Evolutionary conservation across 129 eudicot genomes (phyloP).

Genomic region (Chrysanthemum seticuspe): DNA sequence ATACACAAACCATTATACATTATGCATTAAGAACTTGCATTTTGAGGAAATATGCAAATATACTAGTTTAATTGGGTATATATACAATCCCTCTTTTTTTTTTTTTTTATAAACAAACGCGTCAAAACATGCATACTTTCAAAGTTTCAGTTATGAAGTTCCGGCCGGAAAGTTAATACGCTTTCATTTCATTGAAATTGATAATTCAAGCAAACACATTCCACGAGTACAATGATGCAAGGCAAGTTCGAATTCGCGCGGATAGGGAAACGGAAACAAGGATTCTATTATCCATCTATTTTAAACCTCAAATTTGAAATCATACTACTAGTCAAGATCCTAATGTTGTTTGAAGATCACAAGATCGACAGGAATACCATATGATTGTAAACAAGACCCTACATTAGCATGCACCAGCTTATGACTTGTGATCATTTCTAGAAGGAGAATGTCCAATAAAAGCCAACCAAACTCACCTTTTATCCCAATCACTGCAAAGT

Average conservation of each 20-base stretch:
- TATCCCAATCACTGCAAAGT: conserved; percentile 22
- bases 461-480: conserved; percentile 39
- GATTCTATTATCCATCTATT: neutral
- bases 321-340: conserved; percentile 11
- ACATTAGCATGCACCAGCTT: conserved; percentile 47
- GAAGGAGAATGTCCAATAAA: conserved; percentile 33
- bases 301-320: conserved; percentile 4
- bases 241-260: neutral
- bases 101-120: neutral
- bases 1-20: neutral
- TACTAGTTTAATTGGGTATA: too few species aligned
- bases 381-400: conserved; percentile 35
- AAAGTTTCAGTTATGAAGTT: too few species aligned
- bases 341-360: conserved; percentile 15
- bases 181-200: neutral
- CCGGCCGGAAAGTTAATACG: too few species aligned
- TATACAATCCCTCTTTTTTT: too few species aligned
- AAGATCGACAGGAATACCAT: conserved; percentile 9
- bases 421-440: conserved; percentile 28
- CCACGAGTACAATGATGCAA: neutral
- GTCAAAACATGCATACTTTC: neutral
- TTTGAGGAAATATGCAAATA: too few species aligned
- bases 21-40: too few species aligned
- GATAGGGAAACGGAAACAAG: conserved; percentile 2
- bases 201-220: neutral